Evolutionary conservation across 345 rosid species (phyloP).

Genomic region (Salix purpurea): DNA sequence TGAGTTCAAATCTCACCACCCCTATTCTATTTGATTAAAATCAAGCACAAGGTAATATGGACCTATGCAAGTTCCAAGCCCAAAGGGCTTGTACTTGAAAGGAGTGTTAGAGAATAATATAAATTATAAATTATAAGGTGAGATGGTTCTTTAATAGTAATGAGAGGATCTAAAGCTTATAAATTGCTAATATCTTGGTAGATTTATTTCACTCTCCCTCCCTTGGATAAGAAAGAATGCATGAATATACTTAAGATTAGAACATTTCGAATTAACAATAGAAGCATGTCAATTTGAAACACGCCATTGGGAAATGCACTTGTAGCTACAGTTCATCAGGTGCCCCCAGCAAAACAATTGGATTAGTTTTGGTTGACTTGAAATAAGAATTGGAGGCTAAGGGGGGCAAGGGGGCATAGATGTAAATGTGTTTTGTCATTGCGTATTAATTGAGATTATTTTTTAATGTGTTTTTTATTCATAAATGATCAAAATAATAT

Average conservation of each 20-base stretch:
- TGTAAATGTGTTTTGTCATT: too few relatives aligned
- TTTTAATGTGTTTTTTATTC: too few relatives aligned
- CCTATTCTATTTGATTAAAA: too few relatives aligned
- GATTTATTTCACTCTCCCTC: background rate
- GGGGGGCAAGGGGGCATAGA: too few relatives aligned
- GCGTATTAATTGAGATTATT: too few relatives aligned
- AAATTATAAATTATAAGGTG: too few relatives aligned
- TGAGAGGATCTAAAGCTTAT: background rate
- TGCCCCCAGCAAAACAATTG: background rate
- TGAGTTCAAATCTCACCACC: too few relatives aligned
- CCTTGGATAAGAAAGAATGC: background rate
- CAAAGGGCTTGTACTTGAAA: too few relatives aligned
- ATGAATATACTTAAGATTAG: background rate
- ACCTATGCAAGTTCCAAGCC: too few relatives aligned
- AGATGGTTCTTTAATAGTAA: background rate
- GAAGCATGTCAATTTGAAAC: background rate
- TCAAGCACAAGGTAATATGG: too few relatives aligned
- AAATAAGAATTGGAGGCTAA: background rate
- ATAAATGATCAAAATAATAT: too few relatives aligned
- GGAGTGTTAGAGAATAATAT: too few relatives aligned
- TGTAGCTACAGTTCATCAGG: slow-evolving; percentile 2
- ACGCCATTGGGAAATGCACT: background rate
- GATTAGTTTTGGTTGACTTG: background rate
- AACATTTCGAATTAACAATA: background rate
- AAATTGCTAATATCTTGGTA: background rate